Evolutionary conservation across 345 rosid species (phyloP), one percentile per base, ranked within the genome.

Genomic region (Citrus sp.): DNA sequence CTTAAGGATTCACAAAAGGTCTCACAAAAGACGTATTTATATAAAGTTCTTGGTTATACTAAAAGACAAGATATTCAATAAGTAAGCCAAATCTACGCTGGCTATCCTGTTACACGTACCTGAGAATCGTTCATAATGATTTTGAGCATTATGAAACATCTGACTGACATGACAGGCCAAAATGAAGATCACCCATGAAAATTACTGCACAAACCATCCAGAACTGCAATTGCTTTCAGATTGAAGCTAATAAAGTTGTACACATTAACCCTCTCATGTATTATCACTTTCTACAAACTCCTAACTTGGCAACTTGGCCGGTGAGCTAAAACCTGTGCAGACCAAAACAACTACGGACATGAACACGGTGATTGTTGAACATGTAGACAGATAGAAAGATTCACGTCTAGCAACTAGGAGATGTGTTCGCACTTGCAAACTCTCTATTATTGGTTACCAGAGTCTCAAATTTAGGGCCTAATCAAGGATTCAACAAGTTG

Each of bases 401-500:
- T 37, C 55, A 40, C 16, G 51, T 42, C 51, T 42, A 12, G 16
- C 51, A 4, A 42, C 1, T 42, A 42, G 49, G 3, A 42, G 16
- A 42, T 42, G 51, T 42, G 51, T 37, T n/a, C 25, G 14, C 67
- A 40, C 10, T 62, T 38, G 68, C 28, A 42, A 60, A 74, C 46
- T 12, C n/a, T 14, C 6, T 2, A 58, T 3, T 69, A 46, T n/a
- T 54, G 21, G 34, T 68, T 38, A 25, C 21, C 35, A 38, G 51
- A 5, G 30, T 51, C 73, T 25, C 61, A 42, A 68, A 42, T 61
- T 76, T 59, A 72, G 56, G 78, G 58, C 16, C 30, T 72, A 22
- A 79, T 75, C 74, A 89, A 81, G 77, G 51, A 75, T 79, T 82
- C 88, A 73, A 86, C 73, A 62, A 86, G 84, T 49, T 74, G 65